Evolutionary conservation across 176 grass and related monocot genomes (phyloP), one percentile per base, ranked within the genome.

Genomic region (Oryza brachyantha): DNA sequence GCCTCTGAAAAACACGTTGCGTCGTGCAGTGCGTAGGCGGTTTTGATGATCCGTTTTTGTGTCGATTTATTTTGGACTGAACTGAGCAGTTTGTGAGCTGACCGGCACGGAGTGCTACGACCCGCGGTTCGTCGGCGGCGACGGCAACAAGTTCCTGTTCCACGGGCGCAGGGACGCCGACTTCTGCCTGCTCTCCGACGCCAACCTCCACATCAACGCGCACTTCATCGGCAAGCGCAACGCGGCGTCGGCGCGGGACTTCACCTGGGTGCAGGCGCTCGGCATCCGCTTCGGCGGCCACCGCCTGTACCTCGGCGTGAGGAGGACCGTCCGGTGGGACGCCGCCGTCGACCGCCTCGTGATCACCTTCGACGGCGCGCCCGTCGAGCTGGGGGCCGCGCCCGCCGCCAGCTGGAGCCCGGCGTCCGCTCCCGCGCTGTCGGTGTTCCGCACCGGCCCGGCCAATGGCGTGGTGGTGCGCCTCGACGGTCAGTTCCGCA

Each of bases 151-250:
- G 75, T 84, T 88, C 76, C 71, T 88, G 0, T 88, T 88, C 81
- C 86, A 88, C 76, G 86, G 86, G 26, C 76, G 70, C 7, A 50
- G 65, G 25, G 81, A 88, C 76, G 76, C 81, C 34, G 84, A 94
- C 72, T 94, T 91, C 86, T 94, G 92, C 79, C 68, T 94, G 64
- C 34, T 91, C 61, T 91, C 92, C 36, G 92, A 94, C 57, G 22
- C 84, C 67, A 79, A 89, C 80, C 81, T 94, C 34, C 89, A 94
- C 83, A 94, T 94, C 76, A 94, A 94, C 63, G 89, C 84, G 54
- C 92, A 91, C 79, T 91, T 94, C 89, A 91, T 94, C 64, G 92
- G 92, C 40, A 91, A 86, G 68, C 86, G 76, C 77, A 84, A 84
- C 63, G 32, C 5, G 0, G 9, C 0, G 5, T 57, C 13, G 7